These are phyloP conservation scores for Symmetrospora coprosmae DNA, from an alignment of 768 basidiomycete species.

Conservation along the genomic window DNA sequence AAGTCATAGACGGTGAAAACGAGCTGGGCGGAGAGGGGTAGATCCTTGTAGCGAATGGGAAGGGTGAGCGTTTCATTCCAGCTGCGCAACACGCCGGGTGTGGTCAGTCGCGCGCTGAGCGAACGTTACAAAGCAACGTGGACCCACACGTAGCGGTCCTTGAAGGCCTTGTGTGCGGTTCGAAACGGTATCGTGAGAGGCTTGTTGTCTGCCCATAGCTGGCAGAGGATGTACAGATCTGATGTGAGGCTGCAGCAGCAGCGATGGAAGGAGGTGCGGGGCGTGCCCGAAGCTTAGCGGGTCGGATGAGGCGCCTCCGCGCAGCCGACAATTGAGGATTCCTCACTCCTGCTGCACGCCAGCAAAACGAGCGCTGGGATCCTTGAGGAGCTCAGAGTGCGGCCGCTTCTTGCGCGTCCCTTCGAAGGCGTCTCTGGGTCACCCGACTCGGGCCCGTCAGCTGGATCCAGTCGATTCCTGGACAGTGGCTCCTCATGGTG, in stretches of 20 bases:
- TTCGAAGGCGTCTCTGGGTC: conserved; percentile 44
- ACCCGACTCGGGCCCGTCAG: not conserved
- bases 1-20: conserved; percentile 95
- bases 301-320: too few species aligned
- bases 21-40: conserved; percentile 76
- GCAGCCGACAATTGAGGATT: too few species aligned
- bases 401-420: conserved; percentile 58
- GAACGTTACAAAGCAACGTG: not conserved
- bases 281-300: conserved; percentile 22
- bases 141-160: conserved; percentile 58
- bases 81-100: conserved; percentile 38
- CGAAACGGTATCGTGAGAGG: conserved; percentile 80
- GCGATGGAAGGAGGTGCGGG: not conserved
- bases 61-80: conserved; percentile 95
- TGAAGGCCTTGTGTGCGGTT: conserved; percentile 85
- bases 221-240: conserved; percentile 85
- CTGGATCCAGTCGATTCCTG: not conserved
- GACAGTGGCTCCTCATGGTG: not conserved
- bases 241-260: conserved; percentile 62
- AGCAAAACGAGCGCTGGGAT: conserved; percentile 66
- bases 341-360: conserved; percentile 64
- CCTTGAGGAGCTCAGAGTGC: conserved; percentile 65
- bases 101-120: not conserved
- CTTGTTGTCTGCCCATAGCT: conserved; percentile 83
- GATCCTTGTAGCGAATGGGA: conserved; percentile 81